Base-by-base conservation (phyloP, 1,284 basidiomycete species). In the Hypsizygus ulmarius region DNA sequence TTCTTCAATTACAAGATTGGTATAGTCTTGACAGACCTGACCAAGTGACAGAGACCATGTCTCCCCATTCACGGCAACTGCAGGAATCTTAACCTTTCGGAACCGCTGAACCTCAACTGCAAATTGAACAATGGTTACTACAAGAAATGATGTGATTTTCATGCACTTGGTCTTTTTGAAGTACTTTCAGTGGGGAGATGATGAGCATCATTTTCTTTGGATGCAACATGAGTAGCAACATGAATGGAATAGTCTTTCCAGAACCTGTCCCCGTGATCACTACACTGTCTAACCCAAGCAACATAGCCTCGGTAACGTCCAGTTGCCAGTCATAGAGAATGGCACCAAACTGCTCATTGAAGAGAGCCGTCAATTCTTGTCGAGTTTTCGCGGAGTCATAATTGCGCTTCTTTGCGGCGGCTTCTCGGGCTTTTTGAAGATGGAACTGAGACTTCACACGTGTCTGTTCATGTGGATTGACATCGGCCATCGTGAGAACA, bases 221-320 rank as follows among this genome's bases (percentile, higher is more conserved):
- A 43, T 47, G 43, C 32, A 62, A 34, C 21, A 69, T 37, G 2
- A 67, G 47, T 0, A 63, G 66, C 47, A 69, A 45, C 33, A 65
- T 57, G 45, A 70, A 71, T 0, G 68, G 66, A 16, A 70, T 58
- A 0, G 69, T 71, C 48, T 71, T 70, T 1, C 66, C 66, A 1
- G 59, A 53, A 1, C 68, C 64, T 5, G 66, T 69, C 6, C 63
- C 62, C 2, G 68, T 64, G 38, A 70, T 62, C 0, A 69, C 59
- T 3, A 63, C 47, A n/a, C 47, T 57, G 47, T 72, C 67, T 0
- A 69, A 35, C 1, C 66, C 63, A 0, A 70, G 54, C 0, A 66
- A 38, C 8, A 69, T 37, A 1, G 65, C 59, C 53, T 71, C 67
- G 0, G 64, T 54, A 1, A 63, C 55, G 50, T 72, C 64, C 1